Evolutionary conservation across 805 yeast genomes (phyloP).

Genomic region (Kodamaea kaohsiungensis): DNA sequence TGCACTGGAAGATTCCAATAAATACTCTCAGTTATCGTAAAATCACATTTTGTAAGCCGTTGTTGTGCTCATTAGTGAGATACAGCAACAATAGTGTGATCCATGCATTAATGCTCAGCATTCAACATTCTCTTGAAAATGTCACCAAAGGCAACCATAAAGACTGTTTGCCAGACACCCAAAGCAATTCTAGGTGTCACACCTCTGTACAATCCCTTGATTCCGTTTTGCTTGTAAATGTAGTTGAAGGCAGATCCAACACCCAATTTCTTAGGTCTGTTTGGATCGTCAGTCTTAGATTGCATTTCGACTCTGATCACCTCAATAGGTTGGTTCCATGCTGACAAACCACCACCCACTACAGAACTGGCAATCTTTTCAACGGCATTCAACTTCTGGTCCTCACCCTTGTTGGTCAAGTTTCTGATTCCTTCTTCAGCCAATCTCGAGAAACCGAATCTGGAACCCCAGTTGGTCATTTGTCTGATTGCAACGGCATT

Average conservation of each 20-base stretch:
- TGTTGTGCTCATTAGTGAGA: background rate
- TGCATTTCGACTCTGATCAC: constrained; percentile 98
- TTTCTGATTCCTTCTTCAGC: constrained; percentile 84
- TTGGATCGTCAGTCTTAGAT: constrained; percentile 89
- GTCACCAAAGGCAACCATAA: constrained; percentile 98
- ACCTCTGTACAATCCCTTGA: constrained; percentile 92
- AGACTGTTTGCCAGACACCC: constrained; percentile 97
- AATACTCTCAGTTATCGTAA: too few relatives aligned
- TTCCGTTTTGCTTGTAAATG: constrained; percentile 79
- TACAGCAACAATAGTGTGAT: too few relatives aligned
- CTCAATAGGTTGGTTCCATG: constrained; percentile 99
- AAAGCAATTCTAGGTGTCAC: constrained; percentile 96
- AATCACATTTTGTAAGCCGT: too few relatives aligned
- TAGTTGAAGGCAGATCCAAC: constrained; percentile 77
- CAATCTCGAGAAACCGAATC: constrained; percentile 89
- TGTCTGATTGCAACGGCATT: constrained; percentile 99
- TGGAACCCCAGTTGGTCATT: constrained; percentile 98
- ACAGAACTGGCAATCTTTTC: constrained; percentile 87
- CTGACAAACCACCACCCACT: constrained; percentile 95
- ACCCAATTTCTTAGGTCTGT: constrained; percentile 88
- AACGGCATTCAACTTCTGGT: constrained; percentile 62
- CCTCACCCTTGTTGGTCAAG: constrained; percentile 54
- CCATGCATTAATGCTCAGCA: constrained; percentile 32
- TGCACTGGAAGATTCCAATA: too few relatives aligned
- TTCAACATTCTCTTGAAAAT: constrained; percentile 51